Evolutionary conservation across 371 early-diverging fungal species (phyloP).

Genomic region (Apophysomyces elegans): DNA sequence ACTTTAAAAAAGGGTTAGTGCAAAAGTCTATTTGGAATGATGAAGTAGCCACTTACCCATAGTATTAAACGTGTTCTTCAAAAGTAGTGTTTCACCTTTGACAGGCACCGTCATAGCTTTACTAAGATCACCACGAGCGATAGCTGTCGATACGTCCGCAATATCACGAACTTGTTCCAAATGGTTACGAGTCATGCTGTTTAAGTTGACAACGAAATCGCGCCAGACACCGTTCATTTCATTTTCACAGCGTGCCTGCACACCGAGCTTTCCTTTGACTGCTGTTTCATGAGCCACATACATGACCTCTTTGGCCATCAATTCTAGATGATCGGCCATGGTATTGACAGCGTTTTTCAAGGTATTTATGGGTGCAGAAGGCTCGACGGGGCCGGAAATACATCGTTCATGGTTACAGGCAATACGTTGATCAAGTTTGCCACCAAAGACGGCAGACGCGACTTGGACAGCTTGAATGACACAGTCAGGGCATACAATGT

Average conservation of each 20-base stretch:
- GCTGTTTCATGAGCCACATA: conserved; percentile 68
- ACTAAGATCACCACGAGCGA: conserved; percentile 73
- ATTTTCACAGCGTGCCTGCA: conserved; percentile 61
- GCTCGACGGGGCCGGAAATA: conserved; percentile 30
- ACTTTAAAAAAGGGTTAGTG: conserved; percentile 25
- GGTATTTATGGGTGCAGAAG: conserved; percentile 43
- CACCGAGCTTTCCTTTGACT: conserved; percentile 69
- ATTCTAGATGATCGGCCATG: conserved; percentile 67
- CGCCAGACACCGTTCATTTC: conserved; percentile 72
- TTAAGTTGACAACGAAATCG: conserved; percentile 71
- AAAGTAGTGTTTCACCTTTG: conserved; percentile 66
- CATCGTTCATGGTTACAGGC: conserved; percentile 48
- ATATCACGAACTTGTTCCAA: conserved; percentile 77
- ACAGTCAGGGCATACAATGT: conserved; percentile 50
- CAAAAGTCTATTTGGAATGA: background rate
- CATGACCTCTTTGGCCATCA: conserved; percentile 60
- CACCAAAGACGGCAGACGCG: conserved; percentile 55
- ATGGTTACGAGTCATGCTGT: conserved; percentile 67
- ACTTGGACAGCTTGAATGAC: conserved; percentile 52
- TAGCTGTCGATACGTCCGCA: conserved; percentile 73
- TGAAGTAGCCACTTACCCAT: conserved; percentile 57
- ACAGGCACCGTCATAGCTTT: conserved; percentile 67
- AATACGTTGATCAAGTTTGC: conserved; percentile 49
- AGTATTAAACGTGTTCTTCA: conserved; percentile 72
- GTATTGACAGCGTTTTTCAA: conserved; percentile 65